Evolutionary conservation across 257 asterid species (phyloP).

Genomic region (Plectranthus barbatus): DNA sequence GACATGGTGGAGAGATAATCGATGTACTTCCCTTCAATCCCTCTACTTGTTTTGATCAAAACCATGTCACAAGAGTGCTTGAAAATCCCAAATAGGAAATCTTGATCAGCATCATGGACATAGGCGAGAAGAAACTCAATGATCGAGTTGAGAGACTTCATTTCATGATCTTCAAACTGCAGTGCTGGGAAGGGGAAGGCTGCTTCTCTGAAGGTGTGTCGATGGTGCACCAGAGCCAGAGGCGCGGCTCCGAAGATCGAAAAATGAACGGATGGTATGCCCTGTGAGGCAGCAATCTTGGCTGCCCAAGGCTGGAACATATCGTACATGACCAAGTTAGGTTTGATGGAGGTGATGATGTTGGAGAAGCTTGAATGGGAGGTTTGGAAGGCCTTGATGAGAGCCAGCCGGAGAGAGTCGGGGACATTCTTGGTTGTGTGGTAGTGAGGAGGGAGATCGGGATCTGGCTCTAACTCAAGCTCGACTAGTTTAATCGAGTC

Average conservation of each 20-base stretch:
- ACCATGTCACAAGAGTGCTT: not conserved
- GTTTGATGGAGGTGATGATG: slow-evolving; percentile 12
- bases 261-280: slow-evolving; percentile 25
- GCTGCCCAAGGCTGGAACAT: slow-evolving; percentile 31
- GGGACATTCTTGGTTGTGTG: slow-evolving; percentile 38
- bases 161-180: slow-evolving; percentile 11
- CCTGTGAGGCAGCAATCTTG: slow-evolving; percentile 13
- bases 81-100: not conserved
- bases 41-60: not conserved
- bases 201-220: not conserved
- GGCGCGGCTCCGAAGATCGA: slow-evolving; percentile 3
- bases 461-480: slow-evolving; percentile 16
- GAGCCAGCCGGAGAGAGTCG: slow-evolving; percentile 3
- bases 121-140: not conserved
- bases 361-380: slow-evolving; percentile 17
- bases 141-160: not conserved
- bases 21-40: slow-evolving; percentile 1
- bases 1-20: not conserved
- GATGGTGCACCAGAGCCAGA: slow-evolving; percentile 17
- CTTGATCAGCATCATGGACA: slow-evolving; percentile 4
- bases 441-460: slow-evolving; percentile 22
- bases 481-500: slow-evolving; percentile 17
- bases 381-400: slow-evolving; percentile 14
- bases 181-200: slow-evolving; percentile 20
- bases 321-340: slow-evolving; percentile 30